Evolutionary conservation across 1,139 yeast genomes (phyloP).

Genomic region (Taiozyma sp.): DNA sequence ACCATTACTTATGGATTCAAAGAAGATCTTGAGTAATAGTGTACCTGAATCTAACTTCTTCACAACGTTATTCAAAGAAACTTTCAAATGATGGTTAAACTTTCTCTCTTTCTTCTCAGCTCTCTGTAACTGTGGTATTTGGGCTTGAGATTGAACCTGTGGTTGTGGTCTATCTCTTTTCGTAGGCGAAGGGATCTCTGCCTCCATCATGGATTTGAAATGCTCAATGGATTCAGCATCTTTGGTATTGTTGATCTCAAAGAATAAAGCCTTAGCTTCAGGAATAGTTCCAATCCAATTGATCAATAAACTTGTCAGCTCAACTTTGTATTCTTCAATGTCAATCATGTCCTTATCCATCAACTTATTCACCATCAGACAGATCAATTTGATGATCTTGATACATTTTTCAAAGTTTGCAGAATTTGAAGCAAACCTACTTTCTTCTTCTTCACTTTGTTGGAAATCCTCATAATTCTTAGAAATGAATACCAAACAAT

Average conservation of each 20-base stretch:
- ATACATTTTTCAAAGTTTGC: conserved; percentile 35
- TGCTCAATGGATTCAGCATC: not conserved
- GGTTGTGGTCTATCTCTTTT: not conserved
- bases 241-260: conserved; percentile 23
- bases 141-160: not conserved
- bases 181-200: not conserved
- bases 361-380: conserved; percentile 54
- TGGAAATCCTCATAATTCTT: conserved; percentile 21
- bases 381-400: conserved; percentile 47
- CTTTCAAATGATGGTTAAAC: conserved; percentile 19
- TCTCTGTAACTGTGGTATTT: conserved; percentile 1
- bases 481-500: conserved; percentile 45
- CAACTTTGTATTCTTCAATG: conserved; percentile 47
- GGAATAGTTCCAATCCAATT: conserved; percentile 55
- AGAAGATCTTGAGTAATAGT: conserved; percentile 21
- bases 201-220: not conserved
- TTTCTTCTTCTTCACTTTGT: conserved; percentile 4
- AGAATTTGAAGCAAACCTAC: conserved; percentile 7
- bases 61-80: conserved; percentile 19
- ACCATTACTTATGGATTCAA: conserved; percentile 17
- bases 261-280: conserved; percentile 36
- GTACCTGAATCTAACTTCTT: conserved; percentile 21
- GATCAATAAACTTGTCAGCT: conserved; percentile 50
- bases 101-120: conserved; percentile 12
- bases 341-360: conserved; percentile 40